These are phyloP conservation scores for Candida ponderosae DNA, from an alignment of 805 yeast genomes.

Conservation along the genomic window DNA sequence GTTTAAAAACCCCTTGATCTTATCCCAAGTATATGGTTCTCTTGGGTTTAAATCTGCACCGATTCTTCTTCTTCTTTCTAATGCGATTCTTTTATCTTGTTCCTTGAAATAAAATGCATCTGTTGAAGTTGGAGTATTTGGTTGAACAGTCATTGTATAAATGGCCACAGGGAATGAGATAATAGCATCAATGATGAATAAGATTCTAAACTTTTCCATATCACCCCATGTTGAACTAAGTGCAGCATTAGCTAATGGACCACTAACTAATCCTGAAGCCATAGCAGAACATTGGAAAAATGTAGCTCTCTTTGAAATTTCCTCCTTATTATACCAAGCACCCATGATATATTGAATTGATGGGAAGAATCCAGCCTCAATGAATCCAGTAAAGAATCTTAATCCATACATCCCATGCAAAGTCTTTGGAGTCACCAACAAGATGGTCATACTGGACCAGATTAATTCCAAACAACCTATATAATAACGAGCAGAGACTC, in stretches of 20 bases:
- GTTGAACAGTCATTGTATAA: conserved; percentile 31
- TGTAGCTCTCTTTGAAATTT: conserved; percentile 22
- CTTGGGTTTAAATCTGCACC: conserved; percentile 32
- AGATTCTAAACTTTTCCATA: conserved; percentile 28
- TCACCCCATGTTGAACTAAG: conserved; percentile 8
- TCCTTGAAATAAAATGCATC: conserved; percentile 30
- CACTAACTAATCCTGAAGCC: conserved; percentile 25
- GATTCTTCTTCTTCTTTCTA: conserved; percentile 31
- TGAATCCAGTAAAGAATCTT: conserved; percentile 29
- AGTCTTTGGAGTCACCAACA: conserved; percentile 18
- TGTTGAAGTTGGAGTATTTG: conserved; percentile 32
- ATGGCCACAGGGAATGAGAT: conserved; percentile 30
- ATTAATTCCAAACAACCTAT: conserved; percentile 32
- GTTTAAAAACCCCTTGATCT: conserved; percentile 28
- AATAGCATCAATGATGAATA: conserved; percentile 34
- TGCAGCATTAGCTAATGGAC: conserved; percentile 25
- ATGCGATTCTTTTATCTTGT: conserved; percentile 33
- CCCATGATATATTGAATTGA: conserved; percentile 33
- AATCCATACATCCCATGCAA: conserved; percentile 19
- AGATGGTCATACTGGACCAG: conserved; percentile 31
- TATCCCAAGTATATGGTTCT: conserved; percentile 28
- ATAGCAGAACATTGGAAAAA: conserved; percentile 21
- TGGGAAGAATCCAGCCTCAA: conserved; percentile 37
- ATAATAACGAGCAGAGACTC: conserved; percentile 31
- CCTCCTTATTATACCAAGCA: conserved; percentile 22